Evolutionary conservation across 2,329 filamentous ascomycete genomes (phyloP), one percentile per base, ranked within the genome.

Genomic region (Phaeosphaeria sp.): DNA sequence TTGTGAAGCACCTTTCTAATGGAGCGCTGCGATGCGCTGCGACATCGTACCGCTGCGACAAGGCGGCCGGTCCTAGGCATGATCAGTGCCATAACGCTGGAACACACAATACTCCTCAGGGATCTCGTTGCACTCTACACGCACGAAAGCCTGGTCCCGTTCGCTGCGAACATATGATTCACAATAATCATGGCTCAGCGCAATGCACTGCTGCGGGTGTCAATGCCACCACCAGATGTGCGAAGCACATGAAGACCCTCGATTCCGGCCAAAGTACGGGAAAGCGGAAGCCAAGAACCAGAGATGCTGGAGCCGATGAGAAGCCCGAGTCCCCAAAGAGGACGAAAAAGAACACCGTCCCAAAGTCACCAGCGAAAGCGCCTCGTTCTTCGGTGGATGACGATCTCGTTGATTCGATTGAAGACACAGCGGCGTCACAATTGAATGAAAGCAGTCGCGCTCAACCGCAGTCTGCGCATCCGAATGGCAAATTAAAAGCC

Each of bases 1-100:
- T 18, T 13, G n/a, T 18, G 18, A 22, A 11, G 45, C 13, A 18
- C 24, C 45, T 48, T n/a, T 24, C 27, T 1, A 44, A 42, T 8
- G 62, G 59, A 3, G 51, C 52, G 17, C 44, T 40, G 13, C 53
- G 55, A 48, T 65, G 62, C 40, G 55, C 53, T 13, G 50, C 43
- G 20, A 33, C 55, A 13, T 50, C 39, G 1, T 59, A 61, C 51
- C 56, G 49, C 21, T 52, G 22, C n/a, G 53, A 49, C n/a, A 51
- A 46, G 8, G 44, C 49, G 3, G 20, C 20, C 9, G 56, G 52
- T 8, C 22, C 50, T 4, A 21, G 24, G 20, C 51, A 63, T 20
- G 43, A 55, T 42, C 62, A 63, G 33, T 65, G 62, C 21, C 25
- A 17, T 7, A 39, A 44, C 15, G 13, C 47, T 3, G 57, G 55